A percentile compares a stretch with the other conserved stretches of the same genome.
Conservation (phyloP, 2,329 filamentous ascomycete genomes). For the Xylariaceae sp. region DNA sequence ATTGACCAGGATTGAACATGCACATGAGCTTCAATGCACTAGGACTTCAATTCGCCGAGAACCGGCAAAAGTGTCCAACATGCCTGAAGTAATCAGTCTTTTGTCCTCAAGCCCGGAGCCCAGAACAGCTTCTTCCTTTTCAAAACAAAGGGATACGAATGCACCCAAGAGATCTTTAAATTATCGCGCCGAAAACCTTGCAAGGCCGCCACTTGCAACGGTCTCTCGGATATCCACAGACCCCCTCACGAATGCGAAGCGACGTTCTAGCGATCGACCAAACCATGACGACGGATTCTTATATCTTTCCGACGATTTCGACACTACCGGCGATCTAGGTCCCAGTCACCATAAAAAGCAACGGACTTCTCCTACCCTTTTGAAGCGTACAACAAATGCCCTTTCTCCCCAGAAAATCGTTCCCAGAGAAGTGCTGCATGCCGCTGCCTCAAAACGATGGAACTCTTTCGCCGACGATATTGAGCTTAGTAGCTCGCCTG, state of each 20-base stretch:
- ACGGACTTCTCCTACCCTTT: constrained; percentile 10
- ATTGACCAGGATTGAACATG: too few species aligned
- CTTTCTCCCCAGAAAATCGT: constrained; percentile 5
- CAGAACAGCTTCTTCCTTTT: neutral
- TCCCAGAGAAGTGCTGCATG: constrained; percentile 7
- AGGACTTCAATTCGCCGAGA: too few species aligned
- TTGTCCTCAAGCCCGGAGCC: constrained; percentile 30
- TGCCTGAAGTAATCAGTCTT: constrained; percentile 33
- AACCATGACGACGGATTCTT: constrained; percentile 24
- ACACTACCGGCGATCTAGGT: constrained; percentile 37
- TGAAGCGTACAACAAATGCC: constrained; percentile 4
- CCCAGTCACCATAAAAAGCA: constrained; percentile 24
- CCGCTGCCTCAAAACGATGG: constrained; percentile 19
- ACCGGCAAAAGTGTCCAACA: too few species aligned
- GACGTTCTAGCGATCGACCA: constrained; percentile 9
- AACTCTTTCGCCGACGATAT: constrained; percentile 26
- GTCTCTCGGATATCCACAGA: neutral
- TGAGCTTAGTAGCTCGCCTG: constrained; percentile 28
- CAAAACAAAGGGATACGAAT: neutral
- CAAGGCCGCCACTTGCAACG: neutral
- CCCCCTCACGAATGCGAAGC: constrained; percentile 13
- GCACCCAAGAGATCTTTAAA: too few species aligned
- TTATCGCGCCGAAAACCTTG: neutral
- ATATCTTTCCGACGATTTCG: constrained; percentile 40
- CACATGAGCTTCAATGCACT: too few species aligned